Conservation (phyloP, 257 asterid genomes). For the Primulina huaijiensis region DNA sequence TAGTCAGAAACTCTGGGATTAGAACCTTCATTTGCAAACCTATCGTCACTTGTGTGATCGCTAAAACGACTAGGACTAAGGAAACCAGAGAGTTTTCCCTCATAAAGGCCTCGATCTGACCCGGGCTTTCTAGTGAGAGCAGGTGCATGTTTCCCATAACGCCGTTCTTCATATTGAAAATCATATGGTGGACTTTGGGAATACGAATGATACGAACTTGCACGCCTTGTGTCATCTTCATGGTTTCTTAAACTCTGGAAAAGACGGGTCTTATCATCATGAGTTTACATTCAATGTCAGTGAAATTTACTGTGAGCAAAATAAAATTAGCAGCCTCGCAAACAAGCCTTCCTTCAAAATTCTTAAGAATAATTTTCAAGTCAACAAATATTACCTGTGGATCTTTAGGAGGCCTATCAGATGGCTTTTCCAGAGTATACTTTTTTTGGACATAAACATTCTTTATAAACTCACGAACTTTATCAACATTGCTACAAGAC, state of each 20-base stretch:
- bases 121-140: constrained; percentile 78
- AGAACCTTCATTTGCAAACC: constrained; percentile 60
- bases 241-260: constrained; percentile 60
- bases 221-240: constrained; percentile 78
- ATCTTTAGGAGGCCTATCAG: constrained; percentile 77
- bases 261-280: constrained; percentile 27
- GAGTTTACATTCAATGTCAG: constrained; percentile 27
- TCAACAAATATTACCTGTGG: constrained; percentile 53
- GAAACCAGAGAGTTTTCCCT: constrained; percentile 74
- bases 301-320: constrained; percentile 16
- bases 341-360: constrained; percentile 16
- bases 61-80: constrained; percentile 65
- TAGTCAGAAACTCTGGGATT: constrained; percentile 55
- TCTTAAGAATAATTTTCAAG: constrained; percentile 20
- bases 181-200: constrained; percentile 99
- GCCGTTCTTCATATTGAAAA: constrained; percentile 93
- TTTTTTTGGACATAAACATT: constrained; percentile 58
- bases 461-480: constrained; percentile 77
- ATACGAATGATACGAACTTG: constrained; percentile 94
- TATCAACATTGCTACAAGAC: constrained; percentile 69
- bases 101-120: constrained; percentile 83
- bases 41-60: constrained; percentile 47
- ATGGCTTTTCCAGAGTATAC: constrained; percentile 51
- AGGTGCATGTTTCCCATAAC: constrained; percentile 70
- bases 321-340: constrained; percentile 21